Evolutionary conservation across 2,329 filamentous ascomycete genomes (phyloP).

Genomic region (Metarhizium guizhouense): DNA sequence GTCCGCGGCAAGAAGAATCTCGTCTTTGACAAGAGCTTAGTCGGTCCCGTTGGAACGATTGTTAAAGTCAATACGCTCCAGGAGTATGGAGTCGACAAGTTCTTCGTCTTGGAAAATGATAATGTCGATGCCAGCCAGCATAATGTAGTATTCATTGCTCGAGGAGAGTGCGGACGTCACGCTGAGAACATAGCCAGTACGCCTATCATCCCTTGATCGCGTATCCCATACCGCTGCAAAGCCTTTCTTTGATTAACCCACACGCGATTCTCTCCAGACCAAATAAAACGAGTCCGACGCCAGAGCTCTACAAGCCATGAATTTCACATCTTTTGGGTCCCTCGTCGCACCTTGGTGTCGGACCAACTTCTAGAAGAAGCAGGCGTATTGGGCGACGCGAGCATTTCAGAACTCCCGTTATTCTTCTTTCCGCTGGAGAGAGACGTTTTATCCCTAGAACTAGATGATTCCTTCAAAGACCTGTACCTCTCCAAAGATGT

Average conservation of each 20-base stretch:
- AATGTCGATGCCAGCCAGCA: slow-evolving; percentile 92
- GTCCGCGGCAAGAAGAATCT: slow-evolving; percentile 98
- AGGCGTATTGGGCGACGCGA: slow-evolving; percentile 87
- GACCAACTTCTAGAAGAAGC: slow-evolving; percentile 88
- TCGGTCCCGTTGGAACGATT: slow-evolving; percentile 80
- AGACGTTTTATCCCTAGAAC: slow-evolving; percentile 83
- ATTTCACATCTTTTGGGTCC: slow-evolving; percentile 94
- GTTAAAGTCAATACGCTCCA: slow-evolving; percentile 93
- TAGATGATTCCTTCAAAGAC: slow-evolving; percentile 79
- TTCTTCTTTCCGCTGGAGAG: slow-evolving; percentile 88
- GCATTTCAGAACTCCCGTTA: slow-evolving; percentile 75
- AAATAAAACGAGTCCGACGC: slow-evolving; percentile 82
- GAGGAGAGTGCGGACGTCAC: slow-evolving; percentile 80
- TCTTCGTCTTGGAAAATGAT: slow-evolving; percentile 92
- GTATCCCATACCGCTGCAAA: background rate
- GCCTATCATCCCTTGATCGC: slow-evolving; percentile 19
- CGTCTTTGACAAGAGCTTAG: slow-evolving; percentile 82
- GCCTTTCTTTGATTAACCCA: slow-evolving; percentile 18
- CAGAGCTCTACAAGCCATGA: slow-evolving; percentile 89
- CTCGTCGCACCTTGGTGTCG: slow-evolving; percentile 81
- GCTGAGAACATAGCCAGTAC: slow-evolving; percentile 83
- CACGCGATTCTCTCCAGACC: slow-evolving; percentile 46
- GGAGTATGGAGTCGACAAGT: slow-evolving; percentile 95
- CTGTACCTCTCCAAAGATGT: slow-evolving; percentile 86
- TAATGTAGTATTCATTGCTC: slow-evolving; percentile 88